Base-by-base conservation (phyloP, 2,329 filamentous ascomycete genomes). In the Diaporthe citri region DNA sequence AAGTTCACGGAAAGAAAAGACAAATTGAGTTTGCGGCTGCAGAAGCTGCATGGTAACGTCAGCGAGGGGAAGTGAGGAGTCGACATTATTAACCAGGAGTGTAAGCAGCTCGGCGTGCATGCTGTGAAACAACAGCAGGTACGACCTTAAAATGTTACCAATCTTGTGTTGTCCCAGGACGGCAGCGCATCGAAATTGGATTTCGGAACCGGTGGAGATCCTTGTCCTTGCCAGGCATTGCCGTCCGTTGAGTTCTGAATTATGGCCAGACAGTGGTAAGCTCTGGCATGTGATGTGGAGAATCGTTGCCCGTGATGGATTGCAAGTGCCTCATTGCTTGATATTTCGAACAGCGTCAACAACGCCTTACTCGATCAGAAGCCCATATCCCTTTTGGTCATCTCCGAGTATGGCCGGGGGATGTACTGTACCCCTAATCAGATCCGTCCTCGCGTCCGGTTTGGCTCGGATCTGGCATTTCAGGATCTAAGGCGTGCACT, bases 381-480 rank as follows among this genome's bases (percentile, higher is more conserved):
- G 22, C 13, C 4, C 6, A 17, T 10, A 12, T 5, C 2, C 43
- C 13, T 9, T 25, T 34, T 17, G 20, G 41, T 31, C 22, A 9
- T 4, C 13, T 52, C 22, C 36, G 15, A 46, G 10, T 34, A 20
- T 36, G 20, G 15, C 4, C 25, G 34, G 0, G 22, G 17, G n/a
- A 34, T 3, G 22, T 10, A 34, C 12, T 36, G 3, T 2, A 10
- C 7, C 13, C 62, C 46, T 67, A 36, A 52, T 67, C 46, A 52
- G 64, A 67, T 67, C 64, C 28, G 34, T 39, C 34, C 64, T 52
- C 1, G 64, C 64, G 34, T 67, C 31, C 17, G 22, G 10, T 52
- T 52, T 67, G 64, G 34, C 41, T 67, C 64, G 64, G 64, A 67
- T 67, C 64, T 67, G 43, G 34, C 64, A 67, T 67, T 36, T 51